Evolutionary conservation across 2,329 filamentous ascomycete genomes (phyloP).

Genomic region (Pseudocercospora vitis): DNA sequence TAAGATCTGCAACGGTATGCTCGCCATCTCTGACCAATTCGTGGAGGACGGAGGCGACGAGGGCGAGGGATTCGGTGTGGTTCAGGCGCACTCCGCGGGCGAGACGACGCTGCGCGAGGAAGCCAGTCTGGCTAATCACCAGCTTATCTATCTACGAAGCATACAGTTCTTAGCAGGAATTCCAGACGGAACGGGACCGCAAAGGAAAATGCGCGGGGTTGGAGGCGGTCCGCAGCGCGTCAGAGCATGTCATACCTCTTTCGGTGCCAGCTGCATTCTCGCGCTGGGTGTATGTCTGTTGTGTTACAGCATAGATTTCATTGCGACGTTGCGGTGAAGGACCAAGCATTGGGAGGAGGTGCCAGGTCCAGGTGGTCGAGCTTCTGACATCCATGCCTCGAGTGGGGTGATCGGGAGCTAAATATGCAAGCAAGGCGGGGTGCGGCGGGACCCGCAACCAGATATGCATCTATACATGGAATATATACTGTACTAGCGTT

Average conservation of each 20-base stretch:
- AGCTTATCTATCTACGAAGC: slow-evolving; percentile 86
- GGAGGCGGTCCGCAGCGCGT: background rate
- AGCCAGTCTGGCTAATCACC: slow-evolving; percentile 82
- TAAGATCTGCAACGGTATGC: slow-evolving; percentile 88
- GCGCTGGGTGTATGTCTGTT: background rate
- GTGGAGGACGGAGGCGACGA: slow-evolving; percentile 86
- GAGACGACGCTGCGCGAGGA: slow-evolving; percentile 81
- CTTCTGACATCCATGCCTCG: no score
- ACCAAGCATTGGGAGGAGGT: slow-evolving; percentile 7
- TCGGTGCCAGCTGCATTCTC: slow-evolving; percentile 41
- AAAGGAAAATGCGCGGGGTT: slow-evolving; percentile 4
- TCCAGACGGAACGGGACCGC: background rate
- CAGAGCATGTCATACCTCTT: slow-evolving; percentile 32
- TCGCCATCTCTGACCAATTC: slow-evolving; percentile 97
- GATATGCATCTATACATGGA: no score
- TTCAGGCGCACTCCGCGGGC: slow-evolving; percentile 87
- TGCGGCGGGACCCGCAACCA: background rate
- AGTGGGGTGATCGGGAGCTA: no score
- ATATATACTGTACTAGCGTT: background rate
- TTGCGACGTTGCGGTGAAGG: slow-evolving; percentile 19
- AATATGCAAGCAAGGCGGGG: background rate
- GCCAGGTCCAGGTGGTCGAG: background rate
- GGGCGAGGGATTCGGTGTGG: slow-evolving; percentile 79
- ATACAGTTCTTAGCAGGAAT: background rate
- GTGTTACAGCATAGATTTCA: slow-evolving; percentile 12